These are phyloP conservation scores for Lignosus rhinocerotis DNA, from an alignment of 1,284 basidiomycete genomes.

Conservation along the genomic window DNA sequence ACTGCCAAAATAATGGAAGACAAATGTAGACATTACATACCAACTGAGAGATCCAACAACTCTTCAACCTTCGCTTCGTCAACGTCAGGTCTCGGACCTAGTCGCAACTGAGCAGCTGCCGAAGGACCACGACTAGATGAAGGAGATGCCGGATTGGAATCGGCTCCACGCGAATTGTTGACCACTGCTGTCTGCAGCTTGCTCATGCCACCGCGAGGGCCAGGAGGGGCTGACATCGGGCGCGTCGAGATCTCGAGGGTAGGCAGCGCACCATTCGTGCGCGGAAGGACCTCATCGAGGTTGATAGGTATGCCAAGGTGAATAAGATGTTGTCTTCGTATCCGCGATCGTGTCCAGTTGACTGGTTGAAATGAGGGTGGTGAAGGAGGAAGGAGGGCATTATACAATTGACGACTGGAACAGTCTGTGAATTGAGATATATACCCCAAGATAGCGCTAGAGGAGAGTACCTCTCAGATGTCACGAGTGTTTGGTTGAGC, in stretches of 20 bases:
- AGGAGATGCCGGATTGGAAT: conserved; percentile 58
- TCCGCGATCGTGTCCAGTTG: conserved; percentile 89
- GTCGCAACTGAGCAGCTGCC: conserved; percentile 53
- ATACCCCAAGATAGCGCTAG: conserved; percentile 11
- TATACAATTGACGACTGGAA: conserved; percentile 75
- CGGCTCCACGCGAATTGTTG: conserved; percentile 43
- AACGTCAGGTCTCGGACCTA: conserved; percentile 72
- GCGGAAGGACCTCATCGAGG: conserved; percentile 86
- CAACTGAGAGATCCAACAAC: conserved; percentile 67
- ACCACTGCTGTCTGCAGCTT: conserved; percentile 40
- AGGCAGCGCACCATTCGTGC: conserved; percentile 71
- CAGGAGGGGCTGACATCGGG: conserved; percentile 76
- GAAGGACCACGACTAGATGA: conserved; percentile 38
- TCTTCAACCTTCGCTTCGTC: conserved; percentile 65
- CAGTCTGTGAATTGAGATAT: conserved; percentile 31
- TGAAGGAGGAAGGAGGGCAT: conserved; percentile 58
- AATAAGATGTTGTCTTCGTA: conserved; percentile 86
- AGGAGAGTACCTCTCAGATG: conserved; percentile 64
- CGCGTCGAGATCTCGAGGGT: conserved; percentile 82
- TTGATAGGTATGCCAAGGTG: conserved; percentile 91
- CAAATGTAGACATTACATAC: conserved; percentile 40
- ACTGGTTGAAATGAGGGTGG: conserved; percentile 74
- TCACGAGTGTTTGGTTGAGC: conserved; percentile 73
- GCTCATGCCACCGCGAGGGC: conserved; percentile 42
- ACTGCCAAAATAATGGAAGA: background rate